Evolutionary conservation across 139 green algal genomes (phyloP).

Genomic region (Coelastrella sp.): DNA sequence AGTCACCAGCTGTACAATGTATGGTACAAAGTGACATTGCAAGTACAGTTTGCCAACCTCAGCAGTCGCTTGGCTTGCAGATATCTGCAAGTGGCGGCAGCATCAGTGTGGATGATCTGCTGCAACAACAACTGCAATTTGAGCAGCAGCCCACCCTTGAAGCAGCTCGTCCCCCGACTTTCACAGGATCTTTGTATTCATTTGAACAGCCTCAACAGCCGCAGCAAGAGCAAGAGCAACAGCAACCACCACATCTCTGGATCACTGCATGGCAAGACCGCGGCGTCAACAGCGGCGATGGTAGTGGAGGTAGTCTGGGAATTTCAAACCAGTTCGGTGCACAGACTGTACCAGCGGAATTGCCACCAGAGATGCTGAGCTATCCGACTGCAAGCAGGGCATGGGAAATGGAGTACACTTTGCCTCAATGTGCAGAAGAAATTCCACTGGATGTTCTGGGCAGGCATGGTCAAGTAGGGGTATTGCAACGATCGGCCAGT

Average conservation of each 20-base stretch:
- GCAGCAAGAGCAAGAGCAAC: background rate
- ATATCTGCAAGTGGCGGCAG: too few species aligned
- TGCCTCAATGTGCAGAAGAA: background rate
- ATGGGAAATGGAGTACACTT: background rate
- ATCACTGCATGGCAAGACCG: background rate
- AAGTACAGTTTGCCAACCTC: too few species aligned
- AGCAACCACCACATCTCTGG: background rate
- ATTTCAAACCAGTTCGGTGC: background rate
- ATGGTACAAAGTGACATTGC: too few species aligned
- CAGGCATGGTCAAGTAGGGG: background rate
- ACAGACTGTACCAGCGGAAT: background rate
- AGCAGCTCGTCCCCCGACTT: too few species aligned
- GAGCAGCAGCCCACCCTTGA: too few species aligned
- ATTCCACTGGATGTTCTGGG: slow-evolving; percentile 20
- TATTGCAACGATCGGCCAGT: background rate
- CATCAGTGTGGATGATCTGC: too few species aligned
- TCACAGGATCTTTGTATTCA: too few species aligned
- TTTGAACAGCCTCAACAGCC: background rate
- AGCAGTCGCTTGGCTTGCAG: too few species aligned
- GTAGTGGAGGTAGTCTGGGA: background rate
- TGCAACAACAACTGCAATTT: too few species aligned
- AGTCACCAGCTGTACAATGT: too few species aligned
- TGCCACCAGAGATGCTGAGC: background rate
- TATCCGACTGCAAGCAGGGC: background rate
- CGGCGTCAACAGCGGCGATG: background rate